Conservation (phyloP, 768 basidiomycete species). For the Hemileccinum impolitum region DNA sequence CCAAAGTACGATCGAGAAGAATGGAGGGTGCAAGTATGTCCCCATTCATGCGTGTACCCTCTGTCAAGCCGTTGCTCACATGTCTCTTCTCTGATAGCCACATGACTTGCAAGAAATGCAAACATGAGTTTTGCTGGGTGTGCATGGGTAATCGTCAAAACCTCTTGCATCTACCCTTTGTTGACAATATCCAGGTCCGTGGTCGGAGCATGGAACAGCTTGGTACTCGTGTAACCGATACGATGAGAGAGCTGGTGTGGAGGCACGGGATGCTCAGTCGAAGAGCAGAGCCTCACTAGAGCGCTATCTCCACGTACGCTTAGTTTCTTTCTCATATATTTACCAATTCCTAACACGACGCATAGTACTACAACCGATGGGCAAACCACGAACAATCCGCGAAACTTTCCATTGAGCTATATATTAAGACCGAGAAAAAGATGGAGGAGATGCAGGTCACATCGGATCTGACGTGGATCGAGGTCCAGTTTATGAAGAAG, state of each 20-base stretch:
- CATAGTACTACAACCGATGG: conserved; percentile 97
- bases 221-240: conserved; percentile 99
- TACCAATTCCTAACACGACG: not conserved
- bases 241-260: conserved; percentile 86
- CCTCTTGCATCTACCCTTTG: conserved; percentile 10
- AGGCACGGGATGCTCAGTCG: conserved; percentile 90
- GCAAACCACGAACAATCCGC: conserved; percentile 99
- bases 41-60: conserved; percentile 66
- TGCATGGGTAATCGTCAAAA: conserved; percentile 75
- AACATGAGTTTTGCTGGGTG: conserved; percentile 98
- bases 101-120: conserved; percentile 99
- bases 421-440: conserved; percentile 97
- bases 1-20: conserved; percentile 99
- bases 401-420: conserved; percentile 88
- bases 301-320: conserved; percentile 89
- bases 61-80: conserved; percentile 21
- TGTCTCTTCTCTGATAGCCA: conserved; percentile 54
- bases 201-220: conserved; percentile 94
- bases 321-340: not conserved
- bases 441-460: conserved; percentile 99
- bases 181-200: conserved; percentile 63
- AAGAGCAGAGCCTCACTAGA: conserved; percentile 87
- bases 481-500: conserved; percentile 98
- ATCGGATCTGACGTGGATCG: conserved; percentile 93
- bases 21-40: conserved; percentile 98